Evolutionary conservation across 371 early-diverging fungal species (phyloP).

Genomic region (Dichotomocladium elegans): DNA sequence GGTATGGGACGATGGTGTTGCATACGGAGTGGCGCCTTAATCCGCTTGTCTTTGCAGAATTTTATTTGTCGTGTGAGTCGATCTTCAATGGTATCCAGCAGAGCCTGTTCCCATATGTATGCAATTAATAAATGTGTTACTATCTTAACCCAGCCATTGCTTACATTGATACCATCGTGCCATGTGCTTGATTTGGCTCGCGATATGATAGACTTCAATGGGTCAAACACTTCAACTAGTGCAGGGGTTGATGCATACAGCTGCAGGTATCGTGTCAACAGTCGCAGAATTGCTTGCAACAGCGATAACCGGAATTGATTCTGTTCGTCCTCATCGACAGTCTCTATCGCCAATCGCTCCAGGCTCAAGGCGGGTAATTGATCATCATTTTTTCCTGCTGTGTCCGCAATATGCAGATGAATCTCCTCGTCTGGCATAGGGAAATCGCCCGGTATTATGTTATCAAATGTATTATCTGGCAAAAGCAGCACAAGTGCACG

Average conservation of each 20-base stretch:
- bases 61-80: slow-evolving; percentile 50
- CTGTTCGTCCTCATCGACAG: slow-evolving; percentile 12
- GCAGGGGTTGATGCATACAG: slow-evolving; percentile 58
- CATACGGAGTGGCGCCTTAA: slow-evolving; percentile 69
- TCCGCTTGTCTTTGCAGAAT: slow-evolving; percentile 55
- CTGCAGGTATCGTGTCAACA: slow-evolving; percentile 49
- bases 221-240: slow-evolving; percentile 58
- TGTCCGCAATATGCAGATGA: slow-evolving; percentile 34
- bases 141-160: neutral
- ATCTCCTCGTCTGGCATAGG: slow-evolving; percentile 33
- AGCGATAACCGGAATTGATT: slow-evolving; percentile 23
- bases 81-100: slow-evolving; percentile 25
- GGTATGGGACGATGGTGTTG: slow-evolving; percentile 86
- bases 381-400: slow-evolving; percentile 18
- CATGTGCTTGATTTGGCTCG: slow-evolving; percentile 16
- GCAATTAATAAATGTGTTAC: neutral
- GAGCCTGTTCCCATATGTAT: slow-evolving; percentile 5
- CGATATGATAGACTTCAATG: slow-evolving; percentile 35
- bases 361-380: slow-evolving; percentile 12
- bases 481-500: slow-evolving; percentile 45
- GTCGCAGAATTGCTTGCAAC: slow-evolving; percentile 36
- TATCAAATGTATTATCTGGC: slow-evolving; percentile 39
- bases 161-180: slow-evolving; percentile 35
- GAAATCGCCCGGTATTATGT: slow-evolving; percentile 44
- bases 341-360: slow-evolving; percentile 20